Base-by-base conservation (phyloP, 805 yeast genomes). In the Candida loeiensis region DNA sequence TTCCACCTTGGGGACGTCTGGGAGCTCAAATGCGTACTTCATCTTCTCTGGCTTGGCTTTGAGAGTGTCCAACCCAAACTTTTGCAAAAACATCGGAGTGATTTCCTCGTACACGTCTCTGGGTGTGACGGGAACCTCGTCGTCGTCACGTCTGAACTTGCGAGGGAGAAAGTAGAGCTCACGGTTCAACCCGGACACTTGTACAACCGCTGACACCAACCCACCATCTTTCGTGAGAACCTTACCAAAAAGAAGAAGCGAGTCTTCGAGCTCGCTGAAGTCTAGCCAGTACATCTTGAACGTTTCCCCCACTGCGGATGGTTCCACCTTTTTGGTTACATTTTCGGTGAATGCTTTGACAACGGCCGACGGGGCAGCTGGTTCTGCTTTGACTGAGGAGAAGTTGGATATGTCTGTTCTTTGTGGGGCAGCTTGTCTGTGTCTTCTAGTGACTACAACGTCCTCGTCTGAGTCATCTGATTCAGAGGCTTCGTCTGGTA, bases 261-360 rank as follows among this genome's bases (percentile, higher is more conserved):
- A 64, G 49, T 74, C 74, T 43, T 82, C 85, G 9, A 83, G 78
- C 56, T 91, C 98, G 17, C 84, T 72, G 58, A 80, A 89, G 61
- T 93, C 99, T 21, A 85, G 63, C 97, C 97, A 93, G 59, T 75
- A 93, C 81, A 91, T 80, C 51, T 77, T 76, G 56, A 89, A 74
- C 1, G 71, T 49, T 34, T 46, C 55, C 11, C 45, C 49, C 14
- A 58, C 42, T 12, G 49, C 47, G 2, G 54, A 39, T 34, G 55
- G 52, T 8, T 59, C 64, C 18, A 68, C 36, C 43, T 69, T 69
- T 22, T 63, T 68, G 2, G 69, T 63, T 43, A 59, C 54, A 22
- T 56, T 50, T 7, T 51, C 46, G 2, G 44, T 13, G 4, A 39
- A 36, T 25, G 41, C 41, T 25, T 50, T 53, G 6, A 48, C 40